Percentiles rank a stretch among this genome's conserved stretches.
Evolutionary conservation across 1,284 basidiomycete species (phyloP).

Genomic region (Lentinula novae-zelandiae): DNA sequence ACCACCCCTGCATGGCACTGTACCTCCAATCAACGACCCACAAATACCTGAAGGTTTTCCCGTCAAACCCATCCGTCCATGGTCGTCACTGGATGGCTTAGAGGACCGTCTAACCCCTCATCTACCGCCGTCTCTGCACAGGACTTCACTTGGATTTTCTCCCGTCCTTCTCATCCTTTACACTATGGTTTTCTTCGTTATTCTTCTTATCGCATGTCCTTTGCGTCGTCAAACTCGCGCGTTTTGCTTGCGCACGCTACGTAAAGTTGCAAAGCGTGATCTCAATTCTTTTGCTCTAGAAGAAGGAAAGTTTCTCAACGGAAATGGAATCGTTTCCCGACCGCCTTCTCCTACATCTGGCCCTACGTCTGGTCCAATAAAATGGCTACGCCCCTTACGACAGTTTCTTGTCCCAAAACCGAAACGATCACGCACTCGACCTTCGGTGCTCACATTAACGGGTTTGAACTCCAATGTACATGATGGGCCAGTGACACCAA

Average conservation of each 20-base stretch:
- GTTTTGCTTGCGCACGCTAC: constrained; percentile 43
- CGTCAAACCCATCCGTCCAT: constrained; percentile 57
- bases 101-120: constrained; percentile 62
- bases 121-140: constrained; percentile 54
- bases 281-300: constrained; percentile 52
- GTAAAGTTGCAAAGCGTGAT: constrained; percentile 32
- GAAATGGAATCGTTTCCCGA: constrained; percentile 22
- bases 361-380: constrained; percentile 11
- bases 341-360: constrained; percentile 26
- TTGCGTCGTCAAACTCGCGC: constrained; percentile 51
- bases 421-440: constrained; percentile 4
- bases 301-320: constrained; percentile 43
- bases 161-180: constrained; percentile 58
- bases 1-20: constrained; percentile 41
- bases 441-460: constrained; percentile 18
- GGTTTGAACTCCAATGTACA: constrained; percentile 17
- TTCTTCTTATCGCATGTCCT: constrained; percentile 45
- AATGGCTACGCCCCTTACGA: constrained; percentile 37
- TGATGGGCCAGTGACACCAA: constrained; percentile 20
- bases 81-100: constrained; percentile 43
- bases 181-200: constrained; percentile 35
- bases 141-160: constrained; percentile 67
- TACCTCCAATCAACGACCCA: constrained; percentile 62
- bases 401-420: constrained; percentile 26
- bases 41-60: constrained; percentile 53